Evolutionary conservation across 2,329 filamentous ascomycete species (phyloP), one percentile per base, ranked within the genome.

Genomic region (Didymella sp.): DNA sequence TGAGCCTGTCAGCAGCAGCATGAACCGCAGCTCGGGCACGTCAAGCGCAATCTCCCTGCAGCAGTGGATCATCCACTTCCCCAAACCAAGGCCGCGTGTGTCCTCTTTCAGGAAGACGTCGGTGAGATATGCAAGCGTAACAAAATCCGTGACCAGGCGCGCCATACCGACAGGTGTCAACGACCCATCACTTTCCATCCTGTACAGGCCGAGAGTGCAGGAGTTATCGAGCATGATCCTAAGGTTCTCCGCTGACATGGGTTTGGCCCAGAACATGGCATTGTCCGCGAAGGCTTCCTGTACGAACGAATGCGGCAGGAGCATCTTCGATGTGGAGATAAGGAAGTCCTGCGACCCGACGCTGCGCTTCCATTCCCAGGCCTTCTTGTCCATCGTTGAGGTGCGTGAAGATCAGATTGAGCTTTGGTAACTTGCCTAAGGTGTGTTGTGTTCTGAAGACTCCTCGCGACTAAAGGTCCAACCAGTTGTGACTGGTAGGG

Each of bases 111-210:
- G 78, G 71, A 88, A 91, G 19, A 90, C 85, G 67, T 91, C 89
- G 24, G 88, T 88, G 35, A 89, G 75, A 65, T 89, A 92, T 30
- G 84, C 87, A 64, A 90, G 85, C 0, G 88, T 89, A 43, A 86
- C 81, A 66, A 84, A 83, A 73, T 92, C 89, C 8, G 89, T 92
- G 48, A 91, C 78, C n/a, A 89, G 73, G 30, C 89, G 81, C 1
- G 82, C 83, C 53, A 88, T 80, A 0, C 86, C 87, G 45, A 89
- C 78, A 63, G 81, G 77, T n/a, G 73, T 70, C 9, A 65, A 68
- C 24, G 46, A 22, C 13, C 48, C 51, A 7, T 41, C 35, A 13
- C 52, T 38, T 8, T 56, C 51, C 31, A 62, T 7, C 6, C 50
- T 50, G 51, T 72, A 74, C 7, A 76, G 41, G 7, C 68, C 74